phyloP scores from a whole-genome alignment of 306 rosid species.

The Pterocarpus santalinus region DNA sequence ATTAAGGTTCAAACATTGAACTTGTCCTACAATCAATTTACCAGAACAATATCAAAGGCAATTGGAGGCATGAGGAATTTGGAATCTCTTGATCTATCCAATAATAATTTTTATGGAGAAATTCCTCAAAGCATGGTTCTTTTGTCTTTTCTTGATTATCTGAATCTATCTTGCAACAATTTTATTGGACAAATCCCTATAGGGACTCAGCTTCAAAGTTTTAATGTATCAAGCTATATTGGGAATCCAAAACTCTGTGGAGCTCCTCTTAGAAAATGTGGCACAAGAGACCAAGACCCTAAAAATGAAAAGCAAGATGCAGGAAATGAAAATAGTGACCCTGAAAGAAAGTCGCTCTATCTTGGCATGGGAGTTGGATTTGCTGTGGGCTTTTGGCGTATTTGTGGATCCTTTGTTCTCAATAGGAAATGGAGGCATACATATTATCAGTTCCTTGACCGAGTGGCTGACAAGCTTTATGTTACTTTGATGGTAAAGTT shows the following conservation, averaged over 20 bases:
- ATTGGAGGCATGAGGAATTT: background rate
- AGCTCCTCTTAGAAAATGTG: background rate
- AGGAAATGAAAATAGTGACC: no score
- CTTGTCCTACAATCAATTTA: slow-evolving; percentile 3
- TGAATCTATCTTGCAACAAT: background rate
- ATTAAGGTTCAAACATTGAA: background rate
- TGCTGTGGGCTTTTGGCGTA: no score
- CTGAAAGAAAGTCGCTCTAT: no score
- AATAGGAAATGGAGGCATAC: no score
- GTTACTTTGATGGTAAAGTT: no score
- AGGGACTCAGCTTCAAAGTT: slow-evolving; percentile 2
- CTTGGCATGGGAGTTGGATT: no score
- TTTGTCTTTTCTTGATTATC: background rate
- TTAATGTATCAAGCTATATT: background rate
- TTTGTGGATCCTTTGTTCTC: no score
- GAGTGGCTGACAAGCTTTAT: no score
- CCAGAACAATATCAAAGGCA: background rate
- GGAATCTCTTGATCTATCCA: slow-evolving; percentile 29
- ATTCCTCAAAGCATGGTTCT: background rate
- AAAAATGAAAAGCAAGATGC: no score
- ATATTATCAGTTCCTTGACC: no score
- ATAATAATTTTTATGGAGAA: slow-evolving; percentile 6
- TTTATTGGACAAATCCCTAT: background rate
- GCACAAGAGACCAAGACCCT: no score
- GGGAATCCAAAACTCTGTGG: background rate